phyloP scores from a whole-genome alignment of 2,329 filamentous ascomycete species.

The Cytospora piceicola region DNA sequence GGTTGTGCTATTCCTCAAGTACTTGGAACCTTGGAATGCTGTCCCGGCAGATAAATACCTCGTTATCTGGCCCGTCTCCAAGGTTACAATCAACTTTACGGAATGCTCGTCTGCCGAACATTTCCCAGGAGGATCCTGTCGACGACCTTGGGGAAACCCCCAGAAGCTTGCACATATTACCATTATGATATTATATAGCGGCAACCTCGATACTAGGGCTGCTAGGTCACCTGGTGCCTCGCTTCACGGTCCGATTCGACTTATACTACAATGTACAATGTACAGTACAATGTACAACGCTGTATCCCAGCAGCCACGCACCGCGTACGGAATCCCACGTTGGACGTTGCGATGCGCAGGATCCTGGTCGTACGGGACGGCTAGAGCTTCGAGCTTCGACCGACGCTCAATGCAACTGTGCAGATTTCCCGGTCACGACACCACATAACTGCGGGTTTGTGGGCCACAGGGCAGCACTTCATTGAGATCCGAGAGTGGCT shows the following conservation, averaged over 20 bases:
- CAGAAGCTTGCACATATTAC: no score
- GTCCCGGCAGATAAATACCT: neutral
- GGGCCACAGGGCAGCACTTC: no score
- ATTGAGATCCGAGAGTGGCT: no score
- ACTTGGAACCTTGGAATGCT: neutral
- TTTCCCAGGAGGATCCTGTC: no score
- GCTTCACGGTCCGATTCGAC: conserved; percentile 10
- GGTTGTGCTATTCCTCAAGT: neutral
- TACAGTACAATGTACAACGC: neutral
- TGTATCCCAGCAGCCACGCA: conserved; percentile 4
- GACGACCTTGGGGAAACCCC: no score
- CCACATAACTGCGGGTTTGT: no score
- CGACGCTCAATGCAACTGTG: no score
- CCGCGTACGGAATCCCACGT: neutral
- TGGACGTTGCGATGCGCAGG: neutral
- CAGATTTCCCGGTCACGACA: no score
- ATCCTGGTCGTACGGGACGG: neutral
- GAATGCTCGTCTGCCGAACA: neutral
- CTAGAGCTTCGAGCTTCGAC: neutral
- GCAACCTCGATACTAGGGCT: neutral
- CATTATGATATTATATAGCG: no score
- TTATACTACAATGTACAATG: neutral
- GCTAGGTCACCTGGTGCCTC: conserved; percentile 8
- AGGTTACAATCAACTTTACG: neutral
- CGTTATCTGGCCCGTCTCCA: neutral